Conservation (phyloP, 176 grass and related monocot species). For the Musa beccarii region DNA sequence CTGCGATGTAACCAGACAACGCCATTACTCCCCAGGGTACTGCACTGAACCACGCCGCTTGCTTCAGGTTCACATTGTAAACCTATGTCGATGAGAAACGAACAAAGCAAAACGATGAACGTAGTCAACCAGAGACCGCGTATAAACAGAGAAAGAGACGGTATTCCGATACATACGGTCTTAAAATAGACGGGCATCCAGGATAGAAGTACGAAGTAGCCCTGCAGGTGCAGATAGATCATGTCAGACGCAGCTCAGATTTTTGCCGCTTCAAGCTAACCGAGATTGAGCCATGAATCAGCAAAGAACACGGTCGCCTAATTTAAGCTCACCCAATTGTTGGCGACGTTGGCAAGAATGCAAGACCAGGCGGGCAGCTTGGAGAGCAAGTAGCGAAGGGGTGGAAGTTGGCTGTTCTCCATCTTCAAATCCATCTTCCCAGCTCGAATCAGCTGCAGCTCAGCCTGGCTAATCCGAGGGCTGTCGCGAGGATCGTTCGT, state of each 20-base stretch:
- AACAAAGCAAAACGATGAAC: background rate
- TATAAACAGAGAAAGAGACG: background rate
- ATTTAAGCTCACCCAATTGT: conserved; percentile 78
- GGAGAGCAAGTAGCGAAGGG: conserved; percentile 55
- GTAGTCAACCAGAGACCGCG: background rate
- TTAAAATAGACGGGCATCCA: conserved; percentile 98
- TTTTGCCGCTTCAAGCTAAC: background rate
- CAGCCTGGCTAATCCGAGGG: conserved; percentile 62
- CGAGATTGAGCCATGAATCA: background rate
- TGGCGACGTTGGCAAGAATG: conserved; percentile 81
- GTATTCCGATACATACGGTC: conserved; percentile 40
- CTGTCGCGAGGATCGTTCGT: conserved; percentile 76
- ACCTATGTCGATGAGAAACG: conserved; percentile 40
- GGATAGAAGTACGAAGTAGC: conserved; percentile 81
- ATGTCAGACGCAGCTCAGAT: background rate
- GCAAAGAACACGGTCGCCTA: background rate
- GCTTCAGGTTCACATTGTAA: conserved; percentile 82
- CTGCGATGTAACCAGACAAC: conserved; percentile 75
- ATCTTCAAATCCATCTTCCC: conserved; percentile 53
- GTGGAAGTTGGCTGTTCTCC: conserved; percentile 41
- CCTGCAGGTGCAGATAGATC: conserved; percentile 36
- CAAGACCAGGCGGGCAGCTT: conserved; percentile 61
- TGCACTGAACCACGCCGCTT: conserved; percentile 96
- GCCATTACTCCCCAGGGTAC: conserved; percentile 88
- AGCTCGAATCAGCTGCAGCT: conserved; percentile 65